Evolutionary conservation across 2,329 filamentous ascomycete genomes (phyloP).

Genomic region (Waltergamsia citrina): DNA sequence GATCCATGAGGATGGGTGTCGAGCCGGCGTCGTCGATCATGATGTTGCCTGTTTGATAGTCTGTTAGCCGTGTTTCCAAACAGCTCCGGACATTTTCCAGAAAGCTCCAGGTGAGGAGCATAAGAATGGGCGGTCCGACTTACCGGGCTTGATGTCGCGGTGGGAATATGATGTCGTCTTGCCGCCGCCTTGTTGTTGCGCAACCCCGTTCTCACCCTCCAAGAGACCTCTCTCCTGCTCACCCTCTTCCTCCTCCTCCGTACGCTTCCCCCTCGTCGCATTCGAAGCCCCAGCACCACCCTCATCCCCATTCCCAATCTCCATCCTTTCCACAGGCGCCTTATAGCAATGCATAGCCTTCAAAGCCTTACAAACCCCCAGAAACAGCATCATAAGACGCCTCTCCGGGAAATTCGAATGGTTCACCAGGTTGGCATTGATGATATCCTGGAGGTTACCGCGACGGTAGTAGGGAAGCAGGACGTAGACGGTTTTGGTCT

Average conservation of each 20-base stretch:
- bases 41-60: constrained; percentile 61
- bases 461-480: constrained; percentile 90
- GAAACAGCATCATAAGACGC: constrained; percentile 78
- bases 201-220: constrained; percentile 63
- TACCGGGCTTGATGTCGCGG: constrained; percentile 93
- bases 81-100: too few species aligned
- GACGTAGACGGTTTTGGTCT: constrained; percentile 90
- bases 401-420: constrained; percentile 83
- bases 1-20: constrained; percentile 91
- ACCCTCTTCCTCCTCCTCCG: constrained; percentile 60
- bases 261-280: constrained; percentile 26
- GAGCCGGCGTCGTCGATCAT: constrained; percentile 93
- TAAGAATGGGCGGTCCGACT: constrained; percentile 13
- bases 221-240: constrained; percentile 77
- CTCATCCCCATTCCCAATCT: constrained; percentile 35
- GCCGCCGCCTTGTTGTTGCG: constrained; percentile 49
- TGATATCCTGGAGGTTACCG: constrained; percentile 94
- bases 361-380: constrained; percentile 83
- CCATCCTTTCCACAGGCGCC: constrained; percentile 38
- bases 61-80: constrained; percentile 2
- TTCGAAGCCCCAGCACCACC: constrained; percentile 14
- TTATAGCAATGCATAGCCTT: constrained; percentile 87
- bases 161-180: constrained; percentile 78
- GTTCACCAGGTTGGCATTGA: constrained; percentile 97
- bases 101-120: not conserved